Evolutionary conservation across 768 basidiomycete species (phyloP), one percentile per base, ranked within the genome.

Genomic region (Pleurotus tuoliensis): DNA sequence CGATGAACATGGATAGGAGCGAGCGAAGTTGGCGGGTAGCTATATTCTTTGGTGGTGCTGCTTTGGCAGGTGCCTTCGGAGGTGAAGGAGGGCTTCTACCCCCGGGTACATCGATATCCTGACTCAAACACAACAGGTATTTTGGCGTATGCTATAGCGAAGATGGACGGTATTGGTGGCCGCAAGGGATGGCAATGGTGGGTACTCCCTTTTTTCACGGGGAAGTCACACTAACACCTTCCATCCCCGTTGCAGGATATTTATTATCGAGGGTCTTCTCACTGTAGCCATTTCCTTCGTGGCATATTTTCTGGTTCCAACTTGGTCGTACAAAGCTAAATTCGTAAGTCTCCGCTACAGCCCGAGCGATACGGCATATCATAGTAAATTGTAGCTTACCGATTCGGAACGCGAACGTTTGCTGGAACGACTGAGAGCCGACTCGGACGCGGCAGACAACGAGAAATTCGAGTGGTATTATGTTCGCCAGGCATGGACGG

Each of bases 11-110:
- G 41, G 41, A 15, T 55, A 83, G 86, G 41, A 76, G 73, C 37
- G 80, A 86, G 62, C 79, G 83, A 1, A 81, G 82, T 58, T 80
- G 78, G 75, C 75, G 86, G 49, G 81, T 86, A 5, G 81, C 82
- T 0, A 72, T 87, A 40, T 83, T 84, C 67, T 84, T 86, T 57
- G 81, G 82, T 27, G 85, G 80, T 48, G 78, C 83, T 4, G 80
- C 82, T 5, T 69, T 86, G 18, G 81, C 84, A 5, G 84, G 86
- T 24, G 84, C 85, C 1, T 86, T 87, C 59, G 83, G 83, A 59
- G 81, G 82, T 74, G 65, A 57, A 34, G 66, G 58, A n/a, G 24
- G 6, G 18, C 53, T 24, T 24, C 48, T 13, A 47, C 20, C 16
- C 15, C 20, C 0, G 5, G 16, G 3, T 3, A 47, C 18, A 22